Evolutionary conservation across 2,329 filamentous ascomycete genomes (phyloP), one percentile per base, ranked within the genome.

Genomic region (Diaporthe sp.): DNA sequence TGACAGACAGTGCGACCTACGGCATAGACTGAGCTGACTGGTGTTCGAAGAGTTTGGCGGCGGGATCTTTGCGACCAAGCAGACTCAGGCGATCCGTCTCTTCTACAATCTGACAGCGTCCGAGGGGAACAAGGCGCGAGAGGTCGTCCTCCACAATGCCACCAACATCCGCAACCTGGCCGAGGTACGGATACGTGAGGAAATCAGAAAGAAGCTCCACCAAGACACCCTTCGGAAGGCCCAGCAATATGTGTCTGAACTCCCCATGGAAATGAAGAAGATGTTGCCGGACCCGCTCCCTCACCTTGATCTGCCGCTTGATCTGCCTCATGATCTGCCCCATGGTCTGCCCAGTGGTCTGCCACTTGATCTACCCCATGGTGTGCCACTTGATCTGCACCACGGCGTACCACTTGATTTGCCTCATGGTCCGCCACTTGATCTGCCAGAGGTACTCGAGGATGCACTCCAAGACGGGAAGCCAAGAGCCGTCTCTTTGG

Each of bases 161-260:
- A 75, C 76, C 34, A 55, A 65, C 12, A 70, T 77, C 31, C 76
- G 76, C 31, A 77, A 77, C 28, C 57, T 75, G 19, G 73, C 70
- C 61, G 76, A 77, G 25, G 60, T 77, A 39, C 70, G 76, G 10
- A 37, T 55, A 39, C 73, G 49, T 15, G 73, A 77, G 51, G 68
- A 65, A 9, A 22, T 31, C 73, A 70, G 42, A 46, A 53, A 4
- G 22, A 44, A 3, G 6, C 44, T 31, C 4, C 70, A 53, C 0
- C 28, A 46, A 19, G 4, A 2, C 3, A 1, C 0, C 4, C 2
- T 42, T 22, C 22, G 31, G 49, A 57, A 46, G 34, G 49, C n/a
- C 17, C n/a, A 37, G 55, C 46, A 53, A 73, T 65, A 65, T n/a
- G 25, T 44, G 39, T 55, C 71, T 25, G 34, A 73, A 19, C 34